Evolutionary conservation across 2,329 filamentous ascomycete genomes (phyloP), one percentile per base, ranked within the genome.

Genomic region (Metarhizium robertsii): DNA sequence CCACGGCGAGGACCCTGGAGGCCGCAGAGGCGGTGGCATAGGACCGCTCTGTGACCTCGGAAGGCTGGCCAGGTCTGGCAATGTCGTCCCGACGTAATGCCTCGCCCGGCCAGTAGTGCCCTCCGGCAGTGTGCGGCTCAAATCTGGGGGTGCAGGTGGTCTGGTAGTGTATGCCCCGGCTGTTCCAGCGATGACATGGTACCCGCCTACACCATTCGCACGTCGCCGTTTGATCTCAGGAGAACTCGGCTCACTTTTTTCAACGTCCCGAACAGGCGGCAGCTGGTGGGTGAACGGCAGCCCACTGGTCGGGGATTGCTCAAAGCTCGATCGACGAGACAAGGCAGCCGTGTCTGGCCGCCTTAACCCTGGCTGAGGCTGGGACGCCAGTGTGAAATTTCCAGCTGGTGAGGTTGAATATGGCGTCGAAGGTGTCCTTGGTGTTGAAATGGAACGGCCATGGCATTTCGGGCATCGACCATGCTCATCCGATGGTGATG

Each of bases 381-480:
- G 64, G 6, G 65, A 61, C 57, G 20, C 49, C 51, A 48, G 60
- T 29, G 51, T 45, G 50, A 57, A 57, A 38, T 63, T 68, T 16
- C 66, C 62, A 7, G 69, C 64, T 3, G 71, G 66, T 3, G 73
- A 64, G 3, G 63, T 69, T 18, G 68, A 64, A 54, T 74, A 74
- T 1, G 78, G 75, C 2, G 75, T 79, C 16, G 72, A 78, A 0
- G 84, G 81, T 8, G 83, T 85, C 43, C 77, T 76, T 1, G 84
- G 82, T 6, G 83, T 82, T 53, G 79, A 78, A 63, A 86, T 83
- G 64, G 79, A 84, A 11, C 83, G 77, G 13, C 88, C 87, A 58
- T 86, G 84, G 62, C 88, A 92, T 75, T 85, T 89, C 38, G 78
- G 75, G 66, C 88, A 92, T 60, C 81, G 76, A 29, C 74, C 73